Evolutionary conservation across 768 basidiomycete genomes (phyloP).

Genomic region (Fomitopsis pulvina): DNA sequence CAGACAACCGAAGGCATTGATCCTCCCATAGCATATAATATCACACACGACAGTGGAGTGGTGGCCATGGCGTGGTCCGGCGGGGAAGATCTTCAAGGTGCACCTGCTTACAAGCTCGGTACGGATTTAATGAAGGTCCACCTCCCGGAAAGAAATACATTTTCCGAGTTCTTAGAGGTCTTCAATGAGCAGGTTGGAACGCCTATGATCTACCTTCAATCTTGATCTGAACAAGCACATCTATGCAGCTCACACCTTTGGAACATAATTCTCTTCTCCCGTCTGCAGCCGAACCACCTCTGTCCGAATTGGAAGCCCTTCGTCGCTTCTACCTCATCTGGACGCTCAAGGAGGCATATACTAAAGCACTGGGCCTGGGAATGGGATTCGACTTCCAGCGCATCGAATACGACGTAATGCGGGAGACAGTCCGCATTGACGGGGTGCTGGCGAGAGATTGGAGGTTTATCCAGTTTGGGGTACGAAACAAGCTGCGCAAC

Average conservation of each 20-base stretch:
- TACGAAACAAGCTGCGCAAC: conserved; percentile 19
- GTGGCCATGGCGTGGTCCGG: conserved; percentile 57
- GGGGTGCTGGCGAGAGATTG: conserved; percentile 51
- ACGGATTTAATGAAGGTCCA: conserved; percentile 79
- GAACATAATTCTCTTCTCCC: conserved; percentile 28
- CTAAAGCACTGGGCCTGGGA: conserved; percentile 79
- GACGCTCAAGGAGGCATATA: conserved; percentile 91
- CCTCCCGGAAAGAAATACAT: conserved; percentile 50
- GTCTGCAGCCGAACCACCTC: conserved; percentile 26
- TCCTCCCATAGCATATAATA: conserved; percentile 60
- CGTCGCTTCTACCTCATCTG: conserved; percentile 73
- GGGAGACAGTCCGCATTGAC: conserved; percentile 53
- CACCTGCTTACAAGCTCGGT: conserved; percentile 54
- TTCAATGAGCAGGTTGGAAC: conserved; percentile 57
- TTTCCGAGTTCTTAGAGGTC: conserved; percentile 54
- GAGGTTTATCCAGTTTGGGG: conserved; percentile 58
- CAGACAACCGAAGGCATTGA: conserved; percentile 11
- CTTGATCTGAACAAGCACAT: background rate
- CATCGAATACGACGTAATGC: conserved; percentile 58
- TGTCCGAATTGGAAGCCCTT: conserved; percentile 45
- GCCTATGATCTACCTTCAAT: background rate
- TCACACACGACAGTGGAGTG: conserved; percentile 73
- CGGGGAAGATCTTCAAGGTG: conserved; percentile 31
- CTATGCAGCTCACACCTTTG: conserved; percentile 31
- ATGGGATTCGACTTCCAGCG: conserved; percentile 78